phyloP scores from a whole-genome alignment of 2,329 filamentous ascomycete species.

The Dactylonectria estremocensis region DNA sequence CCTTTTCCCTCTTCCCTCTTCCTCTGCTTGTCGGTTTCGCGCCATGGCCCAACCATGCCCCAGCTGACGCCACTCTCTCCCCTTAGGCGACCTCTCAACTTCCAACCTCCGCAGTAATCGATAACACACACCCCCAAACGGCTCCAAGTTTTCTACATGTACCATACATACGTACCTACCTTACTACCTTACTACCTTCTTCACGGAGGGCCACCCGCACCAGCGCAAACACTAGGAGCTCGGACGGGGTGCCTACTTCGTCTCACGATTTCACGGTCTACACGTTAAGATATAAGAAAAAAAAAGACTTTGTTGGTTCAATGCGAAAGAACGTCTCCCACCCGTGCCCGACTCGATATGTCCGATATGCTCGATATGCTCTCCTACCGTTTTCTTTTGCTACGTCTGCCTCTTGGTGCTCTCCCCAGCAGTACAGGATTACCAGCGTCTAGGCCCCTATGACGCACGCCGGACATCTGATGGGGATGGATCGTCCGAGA shows the following conservation, averaged over 20 bases:
- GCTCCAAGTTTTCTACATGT: constrained; percentile 44
- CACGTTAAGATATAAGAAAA: constrained; percentile 49
- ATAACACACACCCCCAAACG: constrained; percentile 17
- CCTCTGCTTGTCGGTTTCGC: background rate
- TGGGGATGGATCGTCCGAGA: background rate
- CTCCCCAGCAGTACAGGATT: background rate
- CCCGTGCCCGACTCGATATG: constrained; percentile 39
- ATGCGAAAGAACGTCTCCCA: constrained; percentile 39
- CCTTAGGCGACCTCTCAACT: constrained; percentile 86
- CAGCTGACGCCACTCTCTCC: background rate
- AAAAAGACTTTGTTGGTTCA: constrained; percentile 46
- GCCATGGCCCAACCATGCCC: background rate
- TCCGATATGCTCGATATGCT: constrained; percentile 28
- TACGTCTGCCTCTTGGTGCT: background rate
- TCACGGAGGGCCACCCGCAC: constrained; percentile 38
- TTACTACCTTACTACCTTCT: constrained; percentile 30
- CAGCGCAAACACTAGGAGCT: constrained; percentile 37
- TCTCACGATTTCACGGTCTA: constrained; percentile 49
- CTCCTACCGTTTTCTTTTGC: constrained; percentile 16
- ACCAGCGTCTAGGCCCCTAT: background rate
- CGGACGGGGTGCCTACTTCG: constrained; percentile 39
- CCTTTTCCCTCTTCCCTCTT: background rate
- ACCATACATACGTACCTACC: constrained; percentile 50
- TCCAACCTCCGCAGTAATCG: constrained; percentile 76
- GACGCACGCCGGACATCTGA: background rate